Percentiles rank a stretch among this genome's conserved stretches.
Evolutionary conservation across 169 alveolate genomes (phyloP).

Genomic region (Prorocentrum cordatum): DNA sequence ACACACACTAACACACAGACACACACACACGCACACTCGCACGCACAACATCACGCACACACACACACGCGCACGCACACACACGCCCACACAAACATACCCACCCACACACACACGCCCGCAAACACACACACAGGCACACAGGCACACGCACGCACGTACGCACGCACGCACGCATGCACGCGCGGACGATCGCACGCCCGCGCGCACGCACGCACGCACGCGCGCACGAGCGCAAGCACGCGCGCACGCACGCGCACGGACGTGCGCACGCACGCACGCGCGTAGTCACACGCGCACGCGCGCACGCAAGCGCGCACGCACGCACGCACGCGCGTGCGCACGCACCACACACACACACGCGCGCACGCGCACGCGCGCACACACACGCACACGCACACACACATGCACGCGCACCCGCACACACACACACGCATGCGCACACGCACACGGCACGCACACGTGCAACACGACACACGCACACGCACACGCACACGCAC

Average conservation of each 20-base stretch:
- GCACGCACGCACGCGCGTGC: neutral
- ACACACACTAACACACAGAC: constrained; percentile 6
- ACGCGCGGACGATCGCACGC: neutral
- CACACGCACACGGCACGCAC: too few species aligned
- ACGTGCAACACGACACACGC: too few species aligned
- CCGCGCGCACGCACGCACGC: neutral
- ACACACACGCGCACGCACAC: constrained; percentile 9
- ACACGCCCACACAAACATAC: neutral
- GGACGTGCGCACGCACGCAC: neutral
- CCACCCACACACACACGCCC: constrained; percentile 1
- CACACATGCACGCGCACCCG: too few species aligned
- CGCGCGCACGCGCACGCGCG: too few species aligned
- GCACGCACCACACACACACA: too few species aligned
- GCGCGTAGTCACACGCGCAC: neutral
- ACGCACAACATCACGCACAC: constrained; percentile 11
- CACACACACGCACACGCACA: too few species aligned
- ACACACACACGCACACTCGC: constrained; percentile 8
- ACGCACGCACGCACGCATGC: neutral
- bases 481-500: too few species aligned
- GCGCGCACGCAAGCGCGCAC: neutral
- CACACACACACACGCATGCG: too few species aligned
- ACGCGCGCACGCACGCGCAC: neutral
- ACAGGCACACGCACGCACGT: neutral
- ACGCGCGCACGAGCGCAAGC: neutral
- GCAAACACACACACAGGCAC: neutral